Conservation (phyloP, 2,329 filamentous ascomycete genomes). For the Pseudomassariella vexata region DNA sequence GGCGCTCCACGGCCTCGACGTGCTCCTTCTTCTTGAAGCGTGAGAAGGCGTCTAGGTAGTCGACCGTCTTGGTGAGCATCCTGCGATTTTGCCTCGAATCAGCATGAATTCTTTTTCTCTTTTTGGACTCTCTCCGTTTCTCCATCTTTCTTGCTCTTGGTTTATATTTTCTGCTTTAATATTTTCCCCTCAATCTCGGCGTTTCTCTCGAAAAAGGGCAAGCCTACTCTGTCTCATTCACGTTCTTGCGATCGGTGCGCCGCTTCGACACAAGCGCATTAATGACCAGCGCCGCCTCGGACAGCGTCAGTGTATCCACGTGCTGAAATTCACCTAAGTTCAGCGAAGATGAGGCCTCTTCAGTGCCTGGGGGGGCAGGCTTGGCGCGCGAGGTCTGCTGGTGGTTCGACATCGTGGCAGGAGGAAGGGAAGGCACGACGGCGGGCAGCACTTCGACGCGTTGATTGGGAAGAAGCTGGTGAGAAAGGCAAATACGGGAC, state of each 20-base stretch:
- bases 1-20: constrained; percentile 85
- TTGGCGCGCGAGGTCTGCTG: constrained; percentile 59
- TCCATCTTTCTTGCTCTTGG: not conserved
- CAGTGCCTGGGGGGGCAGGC: constrained; percentile 68
- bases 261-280: constrained; percentile 82
- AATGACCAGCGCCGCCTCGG: constrained; percentile 86
- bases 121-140: not conserved
- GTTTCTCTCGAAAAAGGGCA: not conserved
- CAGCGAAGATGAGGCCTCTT: constrained; percentile 76
- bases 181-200: not conserved
- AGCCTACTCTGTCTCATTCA: constrained; percentile 76
- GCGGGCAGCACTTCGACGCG: no score
- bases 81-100: constrained; percentile 33
- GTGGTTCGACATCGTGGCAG: constrained; percentile 30
- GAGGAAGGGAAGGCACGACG: no score
- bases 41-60: constrained; percentile 91
- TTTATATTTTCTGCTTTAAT: not conserved
- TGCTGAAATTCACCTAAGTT: constrained; percentile 91
- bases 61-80: constrained; percentile 80
- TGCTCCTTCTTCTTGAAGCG: constrained; percentile 95
- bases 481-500: no score
- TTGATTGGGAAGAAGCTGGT: no score
- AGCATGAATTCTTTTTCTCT: no score
- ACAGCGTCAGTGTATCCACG: constrained; percentile 86
- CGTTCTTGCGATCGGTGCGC: constrained; percentile 71